Evolutionary conservation across 139 green algal species (phyloP).

Genomic region (Trebouxia sp.): DNA sequence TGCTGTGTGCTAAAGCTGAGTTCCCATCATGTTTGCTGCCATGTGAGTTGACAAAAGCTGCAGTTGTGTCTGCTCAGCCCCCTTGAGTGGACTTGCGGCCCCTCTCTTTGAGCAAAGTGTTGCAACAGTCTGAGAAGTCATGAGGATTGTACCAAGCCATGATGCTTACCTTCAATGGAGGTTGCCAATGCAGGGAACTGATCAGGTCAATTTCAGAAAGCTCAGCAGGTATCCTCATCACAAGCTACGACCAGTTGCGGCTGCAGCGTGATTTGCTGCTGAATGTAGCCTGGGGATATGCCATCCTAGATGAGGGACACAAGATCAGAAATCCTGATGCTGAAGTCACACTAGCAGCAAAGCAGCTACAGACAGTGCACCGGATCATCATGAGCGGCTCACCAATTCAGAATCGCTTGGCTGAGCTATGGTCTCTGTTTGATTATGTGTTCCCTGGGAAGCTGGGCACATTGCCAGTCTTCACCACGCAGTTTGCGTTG

Average conservation of each 20-base stretch:
- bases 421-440: slow-evolving; percentile 98
- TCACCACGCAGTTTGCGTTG: slow-evolving; percentile 92
- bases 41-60: no score
- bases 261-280: slow-evolving; percentile 72
- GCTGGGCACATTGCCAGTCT: slow-evolving; percentile 97
- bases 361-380: slow-evolving; percentile 70
- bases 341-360: slow-evolving; percentile 64
- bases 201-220: slow-evolving; percentile 26
- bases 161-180: not conserved
- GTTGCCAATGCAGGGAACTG: slow-evolving; percentile 36
- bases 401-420: slow-evolving; percentile 95
- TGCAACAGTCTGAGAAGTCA: no score
- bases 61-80: no score
- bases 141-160: no score
- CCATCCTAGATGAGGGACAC: slow-evolving; percentile 94
- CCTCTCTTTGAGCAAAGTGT: no score
- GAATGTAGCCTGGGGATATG: slow-evolving; percentile 86
- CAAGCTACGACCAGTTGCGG: slow-evolving; percentile 93
- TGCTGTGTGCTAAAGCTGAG: no score
- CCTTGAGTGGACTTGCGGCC: no score
- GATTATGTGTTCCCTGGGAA: slow-evolving; percentile 99
- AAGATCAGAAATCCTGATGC: slow-evolving; percentile 97
- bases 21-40: no score
- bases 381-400: slow-evolving; percentile 91
- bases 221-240: slow-evolving; percentile 75